Base-by-base conservation (phyloP, 1,139 yeast genomes). In the Hyphopichia fennica region DNA sequence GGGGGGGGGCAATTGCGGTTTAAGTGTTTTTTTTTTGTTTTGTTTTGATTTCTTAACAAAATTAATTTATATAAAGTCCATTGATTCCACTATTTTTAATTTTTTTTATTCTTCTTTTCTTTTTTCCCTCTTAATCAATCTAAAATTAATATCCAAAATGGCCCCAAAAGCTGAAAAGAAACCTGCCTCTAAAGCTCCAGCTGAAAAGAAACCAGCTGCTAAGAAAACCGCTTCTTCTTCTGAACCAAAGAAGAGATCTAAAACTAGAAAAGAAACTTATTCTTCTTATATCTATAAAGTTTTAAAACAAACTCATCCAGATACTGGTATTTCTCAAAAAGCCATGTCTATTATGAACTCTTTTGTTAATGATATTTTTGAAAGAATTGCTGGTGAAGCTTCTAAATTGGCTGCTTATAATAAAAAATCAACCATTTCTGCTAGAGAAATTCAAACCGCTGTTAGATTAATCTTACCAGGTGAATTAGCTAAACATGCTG, bases 261-360 rank as follows among this genome's bases (percentile, higher is more conserved):
- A 87, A 87, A 75, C 88, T 62, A 86, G 96, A 81, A 87, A 86
- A 85, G 96, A 88, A 76, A 87, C 96, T 48, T 88, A 87, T 81
- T 87, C 95, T 53, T 87, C 96, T 46, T 88, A 88, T 77, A 88
- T 88, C 67, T 88, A 87, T 91, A 88, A 88, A 77, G 95, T 87
- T 58, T 81, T 87, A 70, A 85, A 87, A 77, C 95, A 88, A 79
- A 87, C 96, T 51, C 95, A 89, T 75, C 93, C 96, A 68, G 96
- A 88, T 72, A 88, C 96, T 50, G 96, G 96, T 86, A 88, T 88
- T 65, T 88, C 96, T 57, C 93, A 87, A 72, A 86, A 87, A 74
- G 95, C 96, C 57, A 88, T 88, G 95, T 87, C 95, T 47, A 88
- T 88, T 71, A 84, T 88, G 88, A 88, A 88, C 85, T 88, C 96